These are phyloP conservation scores for Trichosporon faecale DNA, from an alignment of 1,284 basidiomycete genomes.

Conservation along the genomic window DNA sequence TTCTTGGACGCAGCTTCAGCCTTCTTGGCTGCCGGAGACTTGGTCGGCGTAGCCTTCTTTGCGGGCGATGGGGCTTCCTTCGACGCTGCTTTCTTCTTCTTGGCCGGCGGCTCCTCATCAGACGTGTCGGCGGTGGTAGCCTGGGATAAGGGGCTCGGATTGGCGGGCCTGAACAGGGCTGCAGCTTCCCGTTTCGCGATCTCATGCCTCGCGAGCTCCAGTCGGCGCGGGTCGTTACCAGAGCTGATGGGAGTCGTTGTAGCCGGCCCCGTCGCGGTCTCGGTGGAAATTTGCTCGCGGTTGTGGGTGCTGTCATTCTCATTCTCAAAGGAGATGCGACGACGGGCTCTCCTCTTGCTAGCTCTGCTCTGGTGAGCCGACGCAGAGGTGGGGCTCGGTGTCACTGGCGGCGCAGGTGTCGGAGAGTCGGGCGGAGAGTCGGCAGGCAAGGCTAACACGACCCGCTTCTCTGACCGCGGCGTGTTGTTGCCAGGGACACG, in stretches of 20 bases:
- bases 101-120: slow-evolving; percentile 1
- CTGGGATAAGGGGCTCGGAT: slow-evolving; percentile 32
- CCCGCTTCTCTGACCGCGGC: slow-evolving; percentile 18
- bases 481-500: slow-evolving; percentile 13
- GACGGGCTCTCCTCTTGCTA: background rate
- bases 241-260: background rate
- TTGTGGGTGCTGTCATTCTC: background rate
- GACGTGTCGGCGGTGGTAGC: slow-evolving; percentile 13
- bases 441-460: slow-evolving; percentile 14
- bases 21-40: background rate
- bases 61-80: background rate
- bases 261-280: background rate
- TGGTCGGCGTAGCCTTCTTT: background rate
- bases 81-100: slow-evolving; percentile 10
- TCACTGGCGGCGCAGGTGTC: background rate
- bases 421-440: slow-evolving; percentile 16
- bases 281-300: background rate
- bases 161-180: slow-evolving; percentile 28
- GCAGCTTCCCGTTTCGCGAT: background rate
- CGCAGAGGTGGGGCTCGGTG: background rate
- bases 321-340: background rate
- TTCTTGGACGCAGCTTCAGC: background rate
- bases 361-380: background rate
- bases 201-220: background rate
- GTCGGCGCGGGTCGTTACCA: background rate